Conservation (phyloP, 208 protist species). For the Wallacemonas sp. region DNA sequence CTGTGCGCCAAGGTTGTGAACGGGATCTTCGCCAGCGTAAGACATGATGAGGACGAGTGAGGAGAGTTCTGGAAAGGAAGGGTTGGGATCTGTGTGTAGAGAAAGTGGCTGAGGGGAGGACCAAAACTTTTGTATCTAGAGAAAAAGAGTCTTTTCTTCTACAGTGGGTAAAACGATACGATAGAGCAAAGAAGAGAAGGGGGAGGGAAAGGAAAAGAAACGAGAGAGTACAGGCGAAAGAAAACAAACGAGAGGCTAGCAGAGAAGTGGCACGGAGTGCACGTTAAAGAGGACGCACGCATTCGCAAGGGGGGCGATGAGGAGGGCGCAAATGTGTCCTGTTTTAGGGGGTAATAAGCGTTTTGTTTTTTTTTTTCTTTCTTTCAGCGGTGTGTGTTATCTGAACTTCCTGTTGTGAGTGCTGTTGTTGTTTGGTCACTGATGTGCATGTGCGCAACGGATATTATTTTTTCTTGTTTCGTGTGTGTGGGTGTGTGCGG, state of each 20-base stretch:
- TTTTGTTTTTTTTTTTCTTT: conserved; percentile 16
- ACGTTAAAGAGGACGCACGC: no score
- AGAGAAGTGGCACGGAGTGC: no score
- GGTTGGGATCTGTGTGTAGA: background rate
- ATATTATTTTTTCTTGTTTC: no score
- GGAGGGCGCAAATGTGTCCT: background rate
- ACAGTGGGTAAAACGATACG: background rate
- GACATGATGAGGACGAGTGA: conserved; percentile 47
- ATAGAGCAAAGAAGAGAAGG: background rate
- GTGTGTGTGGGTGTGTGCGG: no score
- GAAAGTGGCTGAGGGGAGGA: conserved; percentile 3
- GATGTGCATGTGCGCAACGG: no score
- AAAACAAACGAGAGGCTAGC: no score
- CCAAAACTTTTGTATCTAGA: conserved; percentile 4
- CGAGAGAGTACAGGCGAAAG: background rate
- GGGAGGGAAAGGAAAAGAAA: background rate
- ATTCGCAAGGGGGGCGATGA: no score
- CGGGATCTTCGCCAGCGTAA: conserved; percentile 54
- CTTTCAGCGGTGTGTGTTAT: background rate
- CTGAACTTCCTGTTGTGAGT: no score
- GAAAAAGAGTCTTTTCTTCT: background rate
- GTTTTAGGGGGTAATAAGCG: no score
- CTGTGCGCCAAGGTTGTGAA: conserved; percentile 16
- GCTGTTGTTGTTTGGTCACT: no score
- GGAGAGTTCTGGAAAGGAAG: background rate